phyloP scores from a whole-genome alignment of 169 alveolate species.

The Amoebophrya sp. region DNA sequence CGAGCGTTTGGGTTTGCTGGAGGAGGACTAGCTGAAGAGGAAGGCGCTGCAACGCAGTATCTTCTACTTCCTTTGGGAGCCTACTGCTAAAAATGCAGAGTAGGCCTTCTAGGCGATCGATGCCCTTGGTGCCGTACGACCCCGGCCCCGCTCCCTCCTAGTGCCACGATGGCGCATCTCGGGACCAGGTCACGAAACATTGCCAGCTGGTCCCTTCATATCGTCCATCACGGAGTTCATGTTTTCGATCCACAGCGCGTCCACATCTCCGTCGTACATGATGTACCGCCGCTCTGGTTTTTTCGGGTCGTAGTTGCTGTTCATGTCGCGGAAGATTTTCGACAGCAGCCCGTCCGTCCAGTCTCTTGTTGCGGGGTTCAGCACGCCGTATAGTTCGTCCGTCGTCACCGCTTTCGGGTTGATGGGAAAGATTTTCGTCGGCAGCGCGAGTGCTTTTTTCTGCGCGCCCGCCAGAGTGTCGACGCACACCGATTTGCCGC shows the following conservation, averaged over 20 bases:
- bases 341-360: slow-evolving; percentile 95
- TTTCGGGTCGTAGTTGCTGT: slow-evolving; percentile 70
- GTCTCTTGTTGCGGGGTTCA: slow-evolving; percentile 84
- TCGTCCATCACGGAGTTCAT: slow-evolving; percentile 88
- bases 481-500: slow-evolving; percentile 76
- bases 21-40: no score
- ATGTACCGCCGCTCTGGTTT: slow-evolving; percentile 70
- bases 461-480: slow-evolving; percentile 64
- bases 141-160: no score
- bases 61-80: no score
- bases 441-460: slow-evolving; percentile 48
- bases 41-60: no score
- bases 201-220: background rate
- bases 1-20: no score
- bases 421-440: slow-evolving; percentile 57
- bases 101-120: no score
- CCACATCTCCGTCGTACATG: slow-evolving; percentile 92
- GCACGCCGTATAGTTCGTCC: slow-evolving; percentile 79
- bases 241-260: slow-evolving; percentile 95
- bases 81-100: no score
- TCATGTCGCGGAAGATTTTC: slow-evolving; percentile 82
- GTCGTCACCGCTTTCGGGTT: slow-evolving; percentile 80
- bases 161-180: background rate
- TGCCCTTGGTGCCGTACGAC: no score
- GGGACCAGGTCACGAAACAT: background rate